Percentiles rank a stretch among this genome's conserved stretches.
Evolutionary conservation across 768 basidiomycete species (phyloP).

Genomic region (Scleroderma citrinum): DNA sequence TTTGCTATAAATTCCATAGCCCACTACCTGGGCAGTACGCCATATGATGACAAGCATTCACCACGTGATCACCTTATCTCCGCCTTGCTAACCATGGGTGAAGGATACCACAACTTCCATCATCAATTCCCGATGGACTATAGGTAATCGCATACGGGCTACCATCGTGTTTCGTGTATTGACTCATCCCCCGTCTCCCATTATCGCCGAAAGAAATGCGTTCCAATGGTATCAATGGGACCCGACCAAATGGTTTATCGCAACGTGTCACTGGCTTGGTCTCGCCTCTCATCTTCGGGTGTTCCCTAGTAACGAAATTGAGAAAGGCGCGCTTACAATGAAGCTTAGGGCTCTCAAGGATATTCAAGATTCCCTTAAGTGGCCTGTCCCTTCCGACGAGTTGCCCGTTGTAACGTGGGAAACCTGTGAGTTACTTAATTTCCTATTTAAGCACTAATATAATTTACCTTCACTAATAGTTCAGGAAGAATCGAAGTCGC

Average conservation of each 20-base stretch:
- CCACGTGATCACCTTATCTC: conserved; percentile 78
- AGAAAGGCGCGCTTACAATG: conserved; percentile 80
- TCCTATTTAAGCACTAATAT: not conserved
- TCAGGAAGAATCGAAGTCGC: conserved; percentile 58
- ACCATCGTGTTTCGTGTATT: not conserved
- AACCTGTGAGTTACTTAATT: conserved; percentile 46
- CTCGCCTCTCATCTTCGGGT: conserved; percentile 76
- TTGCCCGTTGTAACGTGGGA: conserved; percentile 82
- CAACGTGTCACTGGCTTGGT: conserved; percentile 50
- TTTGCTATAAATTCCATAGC: conserved; percentile 89
- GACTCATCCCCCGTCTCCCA: conserved; percentile 4
- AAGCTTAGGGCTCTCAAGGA: conserved; percentile 66
- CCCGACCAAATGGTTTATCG: conserved; percentile 80
- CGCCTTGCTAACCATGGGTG: conserved; percentile 72
- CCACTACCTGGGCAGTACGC: conserved; percentile 74
- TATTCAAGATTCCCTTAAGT: conserved; percentile 54
- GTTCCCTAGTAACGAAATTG: conserved; percentile 87
- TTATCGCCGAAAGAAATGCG: conserved; percentile 48
- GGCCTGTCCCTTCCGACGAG: conserved; percentile 52
- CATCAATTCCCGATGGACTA: conserved; percentile 84
- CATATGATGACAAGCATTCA: conserved; percentile 76
- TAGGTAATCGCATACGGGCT: conserved; percentile 11
- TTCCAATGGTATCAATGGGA: conserved; percentile 69
- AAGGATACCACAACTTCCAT: conserved; percentile 71
- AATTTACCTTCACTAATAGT: conserved; percentile 33